Evolutionary conservation across 495 filamentous ascomycete species (phyloP).

Genomic region (Letharia columbiana): DNA sequence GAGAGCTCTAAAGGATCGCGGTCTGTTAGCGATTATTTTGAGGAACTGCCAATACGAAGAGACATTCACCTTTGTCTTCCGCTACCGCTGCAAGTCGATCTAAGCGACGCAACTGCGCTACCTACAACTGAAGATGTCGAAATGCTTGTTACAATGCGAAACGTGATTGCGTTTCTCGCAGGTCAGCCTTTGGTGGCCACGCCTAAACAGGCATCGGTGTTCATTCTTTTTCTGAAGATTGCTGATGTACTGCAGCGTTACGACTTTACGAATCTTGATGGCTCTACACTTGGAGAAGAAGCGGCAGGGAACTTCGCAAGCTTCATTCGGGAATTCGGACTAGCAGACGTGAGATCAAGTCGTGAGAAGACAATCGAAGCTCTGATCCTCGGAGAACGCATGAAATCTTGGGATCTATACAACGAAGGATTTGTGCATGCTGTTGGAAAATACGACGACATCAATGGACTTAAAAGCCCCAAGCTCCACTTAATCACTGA

Average conservation of each 20-base stretch:
- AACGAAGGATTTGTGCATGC: slow-evolving; percentile 87
- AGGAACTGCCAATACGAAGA: slow-evolving; percentile 23
- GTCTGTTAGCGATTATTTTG: slow-evolving; percentile 31
- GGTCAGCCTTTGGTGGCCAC: slow-evolving; percentile 76
- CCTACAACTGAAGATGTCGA: slow-evolving; percentile 52
- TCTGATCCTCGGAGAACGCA: slow-evolving; percentile 74
- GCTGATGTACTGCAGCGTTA: slow-evolving; percentile 60
- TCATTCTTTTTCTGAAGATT: slow-evolving; percentile 65
- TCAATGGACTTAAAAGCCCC: slow-evolving; percentile 58
- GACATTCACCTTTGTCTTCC: slow-evolving; percentile 69
- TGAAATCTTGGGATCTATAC: slow-evolving; percentile 74
- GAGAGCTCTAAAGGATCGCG: slow-evolving; percentile 26
- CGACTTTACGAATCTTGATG: slow-evolving; percentile 72
- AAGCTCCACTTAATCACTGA: slow-evolving; percentile 60
- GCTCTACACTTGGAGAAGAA: slow-evolving; percentile 73
- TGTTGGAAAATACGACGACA: slow-evolving; percentile 76
- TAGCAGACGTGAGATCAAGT: slow-evolving; percentile 75
- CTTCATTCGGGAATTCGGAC: slow-evolving; percentile 62
- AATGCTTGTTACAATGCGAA: slow-evolving; percentile 67
- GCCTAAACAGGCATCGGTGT: slow-evolving; percentile 54
- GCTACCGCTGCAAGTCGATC: slow-evolving; percentile 43
- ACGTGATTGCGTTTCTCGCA: slow-evolving; percentile 82
- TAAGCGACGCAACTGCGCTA: slow-evolving; percentile 33
- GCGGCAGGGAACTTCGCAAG: slow-evolving; percentile 65
- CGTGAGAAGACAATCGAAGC: slow-evolving; percentile 87